Conservation (phyloP, 108 stramenopile species). For the Nitzschia putrida region DNA sequence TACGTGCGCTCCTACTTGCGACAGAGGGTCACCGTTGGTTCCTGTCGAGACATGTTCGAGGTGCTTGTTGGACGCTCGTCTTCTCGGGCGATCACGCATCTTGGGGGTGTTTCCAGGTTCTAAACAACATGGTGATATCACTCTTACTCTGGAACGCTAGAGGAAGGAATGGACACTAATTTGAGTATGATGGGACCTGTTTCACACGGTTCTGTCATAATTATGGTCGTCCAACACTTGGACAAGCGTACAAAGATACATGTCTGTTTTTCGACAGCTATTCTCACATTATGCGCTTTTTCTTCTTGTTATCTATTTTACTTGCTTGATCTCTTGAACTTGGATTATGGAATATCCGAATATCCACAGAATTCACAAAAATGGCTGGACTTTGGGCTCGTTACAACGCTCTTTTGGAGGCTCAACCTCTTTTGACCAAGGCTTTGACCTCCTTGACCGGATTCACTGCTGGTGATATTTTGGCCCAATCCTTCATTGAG, state of each 20-base stretch:
- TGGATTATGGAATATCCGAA: neutral
- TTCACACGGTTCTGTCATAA: conserved; percentile 43
- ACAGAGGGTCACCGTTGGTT: conserved; percentile 38
- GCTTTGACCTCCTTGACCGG: conserved; percentile 84
- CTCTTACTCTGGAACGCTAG: conserved; percentile 62
- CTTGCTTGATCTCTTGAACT: neutral
- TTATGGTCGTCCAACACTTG: conserved; percentile 36
- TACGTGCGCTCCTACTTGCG: conserved; percentile 50
- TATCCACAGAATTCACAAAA: conserved; percentile 11
- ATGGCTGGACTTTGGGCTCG: conserved; percentile 79
- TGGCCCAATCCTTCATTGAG: conserved; percentile 91
- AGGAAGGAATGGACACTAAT: conserved; percentile 36
- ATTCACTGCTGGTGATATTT: conserved; percentile 88
- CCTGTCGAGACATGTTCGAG: conserved; percentile 28
- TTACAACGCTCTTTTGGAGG: conserved; percentile 86
- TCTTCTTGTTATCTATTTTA: neutral
- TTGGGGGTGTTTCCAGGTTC: conserved; percentile 9
- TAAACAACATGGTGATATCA: conserved; percentile 25
- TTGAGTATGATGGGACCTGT: conserved; percentile 50
- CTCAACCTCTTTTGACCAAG: conserved; percentile 84
- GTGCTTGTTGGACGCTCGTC: conserved; percentile 40
- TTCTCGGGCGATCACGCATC: conserved; percentile 23
- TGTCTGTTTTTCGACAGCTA: neutral
- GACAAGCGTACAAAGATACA: neutral
- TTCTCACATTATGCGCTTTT: neutral